Percentiles rank a stretch among this genome's conserved stretches.
Conservation (phyloP, 1,284 basidiomycete species). For the Coriolopsis trogii region DNA sequence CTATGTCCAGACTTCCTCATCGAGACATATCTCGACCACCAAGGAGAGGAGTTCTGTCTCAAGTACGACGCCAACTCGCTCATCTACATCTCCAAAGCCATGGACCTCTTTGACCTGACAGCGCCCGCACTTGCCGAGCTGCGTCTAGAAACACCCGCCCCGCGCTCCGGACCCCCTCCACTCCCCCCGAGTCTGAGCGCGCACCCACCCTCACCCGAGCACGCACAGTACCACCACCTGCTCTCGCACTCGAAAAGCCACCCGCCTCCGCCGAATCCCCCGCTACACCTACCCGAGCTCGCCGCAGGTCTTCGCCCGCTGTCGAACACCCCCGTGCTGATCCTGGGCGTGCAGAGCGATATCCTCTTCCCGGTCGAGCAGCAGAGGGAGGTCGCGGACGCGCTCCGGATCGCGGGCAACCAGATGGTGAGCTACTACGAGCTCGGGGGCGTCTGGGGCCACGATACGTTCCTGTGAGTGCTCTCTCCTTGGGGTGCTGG, state of each 20-base stretch:
- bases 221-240: slow-evolving; percentile 34
- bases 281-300: slow-evolving; percentile 81
- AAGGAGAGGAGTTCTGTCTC: slow-evolving; percentile 96
- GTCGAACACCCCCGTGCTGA: slow-evolving; percentile 77
- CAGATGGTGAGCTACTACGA: slow-evolving; percentile 93
- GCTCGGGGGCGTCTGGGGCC: slow-evolving; percentile 97
- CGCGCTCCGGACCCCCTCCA: slow-evolving; percentile 28
- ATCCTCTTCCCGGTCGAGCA: slow-evolving; percentile 98
- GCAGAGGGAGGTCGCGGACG: slow-evolving; percentile 94
- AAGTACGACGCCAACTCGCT: slow-evolving; percentile 99
- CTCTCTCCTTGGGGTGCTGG: background rate
- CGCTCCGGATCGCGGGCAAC: slow-evolving; percentile 89
- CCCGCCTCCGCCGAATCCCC: slow-evolving; percentile 67
- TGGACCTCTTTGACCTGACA: slow-evolving; percentile 99
- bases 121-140: slow-evolving; percentile 76
- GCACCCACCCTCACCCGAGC: slow-evolving; percentile 32
- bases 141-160: slow-evolving; percentile 44
- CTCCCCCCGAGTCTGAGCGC: slow-evolving; percentile 29
- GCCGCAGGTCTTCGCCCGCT: slow-evolving; percentile 85
- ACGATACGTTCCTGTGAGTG: slow-evolving; percentile 89
- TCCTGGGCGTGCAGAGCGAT: slow-evolving; percentile 96
- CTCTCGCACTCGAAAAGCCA: slow-evolving; percentile 69
- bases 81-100: slow-evolving; percentile 98
- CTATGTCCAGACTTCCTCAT: slow-evolving; percentile 98
- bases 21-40: slow-evolving; percentile 98